Evolutionary conservation across 2,329 filamentous ascomycete species (phyloP), one percentile per base, ranked within the genome.

Genomic region (Neonectria hederae): DNA sequence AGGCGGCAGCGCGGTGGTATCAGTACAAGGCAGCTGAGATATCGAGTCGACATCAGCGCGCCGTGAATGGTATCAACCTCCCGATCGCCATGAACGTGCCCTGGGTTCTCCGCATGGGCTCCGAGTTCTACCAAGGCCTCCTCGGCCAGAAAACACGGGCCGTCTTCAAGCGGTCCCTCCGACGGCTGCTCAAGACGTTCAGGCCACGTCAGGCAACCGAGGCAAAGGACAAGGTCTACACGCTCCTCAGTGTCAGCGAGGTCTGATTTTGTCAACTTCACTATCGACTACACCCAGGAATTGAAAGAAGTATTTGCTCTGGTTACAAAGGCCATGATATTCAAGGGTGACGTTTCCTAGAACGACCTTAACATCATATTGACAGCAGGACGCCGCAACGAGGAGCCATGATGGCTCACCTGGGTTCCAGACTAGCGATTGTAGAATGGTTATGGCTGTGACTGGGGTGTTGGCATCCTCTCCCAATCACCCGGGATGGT

Each of bases 341-440:
- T 8, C 5, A 19, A 42, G 2, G 62, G 58, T 9, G 22, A 45
- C 3, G 54, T 65, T n/a, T 0, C 8, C 4, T 30, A 35, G 14
- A 49, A 58, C 2, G 68, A 67, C 8, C 45, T 70, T 0, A 54
- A 63, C 1, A 54, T 68, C 6, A 59, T 70, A 17, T 65, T 61
- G 69, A 54, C 68, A 13, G 69, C 69, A 0, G 38, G 69, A 46
- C 66, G 62, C 9, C 65, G 61, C 11, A 63, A 57, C 2, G 5
- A 53, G 1, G 65, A 67, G 9, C 38, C 19, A 14, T 51, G 21
- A 10, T 70, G 69, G 68, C 69, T 63, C 4, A 70, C 60, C 17
- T 70, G 69, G 69, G 69, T 70, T 13, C 68, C 68, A 1, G 69
- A 70, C 35, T 70, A 68, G 65, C 32, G 68, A 46, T 45, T 69